Percentiles rank a stretch among this genome's conserved stretches.
phyloP scores from a whole-genome alignment of 1,284 basidiomycete species.

The Wolfiporia cocos region DNA sequence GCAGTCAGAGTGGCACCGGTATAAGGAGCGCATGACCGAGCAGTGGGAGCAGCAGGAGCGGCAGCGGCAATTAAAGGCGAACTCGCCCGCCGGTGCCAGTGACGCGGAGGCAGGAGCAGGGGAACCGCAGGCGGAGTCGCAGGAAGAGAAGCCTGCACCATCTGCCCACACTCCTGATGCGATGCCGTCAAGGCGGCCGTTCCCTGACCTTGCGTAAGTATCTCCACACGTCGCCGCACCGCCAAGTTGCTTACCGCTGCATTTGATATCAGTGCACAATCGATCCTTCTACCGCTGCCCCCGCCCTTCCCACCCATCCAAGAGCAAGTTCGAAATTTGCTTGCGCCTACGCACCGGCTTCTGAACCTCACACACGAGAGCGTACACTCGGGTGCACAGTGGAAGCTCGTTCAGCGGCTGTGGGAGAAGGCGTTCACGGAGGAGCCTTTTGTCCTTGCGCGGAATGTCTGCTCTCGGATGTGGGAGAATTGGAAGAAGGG shows the following conservation, averaged over 20 bases:
- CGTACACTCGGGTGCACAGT: conserved; percentile 21
- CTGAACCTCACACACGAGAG: conserved; percentile 21
- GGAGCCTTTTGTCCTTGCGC: conserved; percentile 25
- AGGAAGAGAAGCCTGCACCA: too few species aligned
- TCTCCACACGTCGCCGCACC: background rate
- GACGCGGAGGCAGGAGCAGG: background rate
- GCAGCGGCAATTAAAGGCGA: conserved; percentile 8
- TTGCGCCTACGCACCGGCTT: conserved; percentile 24
- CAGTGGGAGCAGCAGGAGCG: conserved; percentile 30
- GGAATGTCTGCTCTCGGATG: conserved; percentile 21
- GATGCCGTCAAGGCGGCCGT: conserved; percentile 10
- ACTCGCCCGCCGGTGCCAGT: conserved; percentile 14
- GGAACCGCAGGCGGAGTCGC: background rate
- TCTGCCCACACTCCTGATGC: background rate
- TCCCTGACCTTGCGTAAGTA: conserved; percentile 23
- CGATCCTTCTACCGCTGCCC: conserved; percentile 20
- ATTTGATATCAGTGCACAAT: conserved; percentile 9
- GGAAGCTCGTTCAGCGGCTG: conserved; percentile 19
- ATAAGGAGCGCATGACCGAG: conserved; percentile 36
- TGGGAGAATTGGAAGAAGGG: conserved; percentile 22
- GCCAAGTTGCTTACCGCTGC: background rate
- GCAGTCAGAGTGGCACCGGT: conserved; percentile 37
- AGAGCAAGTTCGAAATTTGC: conserved; percentile 18
- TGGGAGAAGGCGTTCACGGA: conserved; percentile 25
- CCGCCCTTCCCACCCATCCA: conserved; percentile 17